Conservation (phyloP, 2,329 filamentous ascomycete genomes). For the Daldinia eschscholtzii region DNA sequence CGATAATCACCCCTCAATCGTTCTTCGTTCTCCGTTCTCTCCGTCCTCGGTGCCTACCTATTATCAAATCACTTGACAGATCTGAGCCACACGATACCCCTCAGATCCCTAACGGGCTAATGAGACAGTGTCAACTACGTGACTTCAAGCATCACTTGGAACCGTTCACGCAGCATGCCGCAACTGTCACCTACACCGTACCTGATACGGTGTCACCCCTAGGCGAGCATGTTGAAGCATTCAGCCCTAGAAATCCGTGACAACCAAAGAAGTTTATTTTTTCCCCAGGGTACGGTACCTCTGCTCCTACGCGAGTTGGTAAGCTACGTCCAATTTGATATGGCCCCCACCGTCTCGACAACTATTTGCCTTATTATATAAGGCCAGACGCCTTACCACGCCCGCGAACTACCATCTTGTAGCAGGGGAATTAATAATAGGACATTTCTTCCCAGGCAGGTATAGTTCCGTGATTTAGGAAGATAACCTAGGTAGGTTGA, state of each 20-base stretch:
- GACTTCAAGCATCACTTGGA: conserved; percentile 29
- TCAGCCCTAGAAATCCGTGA: conserved; percentile 41
- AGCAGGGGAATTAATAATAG: conserved; percentile 33
- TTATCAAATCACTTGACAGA: conserved; percentile 38
- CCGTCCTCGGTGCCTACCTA: conserved; percentile 16
- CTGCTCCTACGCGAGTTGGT: conserved; percentile 1
- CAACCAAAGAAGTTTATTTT: conserved; percentile 27
- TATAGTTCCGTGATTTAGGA: conserved; percentile 25
- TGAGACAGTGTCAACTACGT: conserved; percentile 26
- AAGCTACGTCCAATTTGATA: conserved; percentile 9
- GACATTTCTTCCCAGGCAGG: conserved; percentile 32
- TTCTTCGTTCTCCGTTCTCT: conserved; percentile 13
- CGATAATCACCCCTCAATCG: conserved; percentile 2
- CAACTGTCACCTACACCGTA: conserved; percentile 21
- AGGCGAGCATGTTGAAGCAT: conserved; percentile 24
- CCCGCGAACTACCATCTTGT: conserved; percentile 22
- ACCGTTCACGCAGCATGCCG: conserved; percentile 38
- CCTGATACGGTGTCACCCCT: conserved; percentile 30
- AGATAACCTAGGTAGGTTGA: conserved; percentile 27
- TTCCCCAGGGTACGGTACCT: conserved; percentile 13
- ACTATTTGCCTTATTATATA: conserved; percentile 21
- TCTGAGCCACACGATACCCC: conserved; percentile 28
- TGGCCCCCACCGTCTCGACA: conserved; percentile 20
- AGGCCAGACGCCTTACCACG: conserved; percentile 18
- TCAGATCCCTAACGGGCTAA: conserved; percentile 17